Conservation (phyloP, 768 basidiomycete genomes). For the Mycena maculata region DNA sequence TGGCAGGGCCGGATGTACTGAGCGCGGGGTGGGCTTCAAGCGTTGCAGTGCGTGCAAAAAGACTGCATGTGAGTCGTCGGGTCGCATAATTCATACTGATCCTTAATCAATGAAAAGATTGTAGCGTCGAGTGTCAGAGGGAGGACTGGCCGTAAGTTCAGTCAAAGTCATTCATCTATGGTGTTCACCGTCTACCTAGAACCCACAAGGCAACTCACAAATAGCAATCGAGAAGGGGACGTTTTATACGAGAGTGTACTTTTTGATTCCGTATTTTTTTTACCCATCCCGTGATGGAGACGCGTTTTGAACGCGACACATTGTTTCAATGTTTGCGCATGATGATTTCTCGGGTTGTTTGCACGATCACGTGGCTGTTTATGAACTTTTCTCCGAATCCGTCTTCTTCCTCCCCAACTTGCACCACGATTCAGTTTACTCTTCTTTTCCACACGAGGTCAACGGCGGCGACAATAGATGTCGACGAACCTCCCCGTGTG, state of each 20-base stretch:
- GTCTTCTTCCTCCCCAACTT: conserved; percentile 2
- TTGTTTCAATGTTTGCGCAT: background rate
- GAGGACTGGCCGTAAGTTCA: conserved; percentile 42
- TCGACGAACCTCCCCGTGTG: conserved; percentile 30
- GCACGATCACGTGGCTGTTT: conserved; percentile 29
- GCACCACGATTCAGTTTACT: conserved; percentile 22
- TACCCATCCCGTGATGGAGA: background rate
- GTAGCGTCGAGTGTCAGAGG: conserved; percentile 42
- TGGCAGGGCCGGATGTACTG: conserved; percentile 37
- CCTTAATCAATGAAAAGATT: conserved; percentile 31
- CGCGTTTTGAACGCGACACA: background rate
- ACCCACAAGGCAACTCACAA: conserved; percentile 46
- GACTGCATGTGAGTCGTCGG: conserved; percentile 39
- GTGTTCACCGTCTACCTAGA: conserved; percentile 1
- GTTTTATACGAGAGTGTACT: too few relatives aligned
- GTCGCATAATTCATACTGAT: background rate
- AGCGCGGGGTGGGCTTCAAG: conserved; percentile 41
- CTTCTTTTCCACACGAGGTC: conserved; percentile 17
- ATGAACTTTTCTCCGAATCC: conserved; percentile 8
- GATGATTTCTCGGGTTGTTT: conserved; percentile 1
- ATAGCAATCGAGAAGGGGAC: background rate
- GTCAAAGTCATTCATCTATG: conserved; percentile 38
- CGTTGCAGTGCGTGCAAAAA: conserved; percentile 43
- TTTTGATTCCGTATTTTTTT: background rate
- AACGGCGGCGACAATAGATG: conserved; percentile 23